phyloP scores from a whole-genome alignment of 805 yeast genomes.

The Naumovozyma castellii region DNA sequence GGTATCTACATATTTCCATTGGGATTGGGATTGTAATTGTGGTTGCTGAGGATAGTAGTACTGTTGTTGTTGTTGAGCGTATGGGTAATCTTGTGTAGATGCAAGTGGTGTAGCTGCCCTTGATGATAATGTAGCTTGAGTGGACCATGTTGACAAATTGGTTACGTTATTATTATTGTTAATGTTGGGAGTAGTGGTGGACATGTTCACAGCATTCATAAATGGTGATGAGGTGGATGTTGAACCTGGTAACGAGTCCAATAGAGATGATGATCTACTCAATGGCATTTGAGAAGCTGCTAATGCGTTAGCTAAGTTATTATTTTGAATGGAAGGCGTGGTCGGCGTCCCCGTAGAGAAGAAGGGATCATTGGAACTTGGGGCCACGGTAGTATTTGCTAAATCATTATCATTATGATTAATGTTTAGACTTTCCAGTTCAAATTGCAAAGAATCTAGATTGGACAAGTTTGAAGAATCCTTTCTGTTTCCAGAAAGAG shows the following conservation, averaged over 20 bases:
- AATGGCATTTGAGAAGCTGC: constrained; percentile 1
- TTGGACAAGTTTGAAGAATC: neutral
- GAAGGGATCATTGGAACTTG: neutral
- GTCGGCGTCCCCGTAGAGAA: neutral
- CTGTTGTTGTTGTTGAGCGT: neutral
- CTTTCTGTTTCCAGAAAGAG: neutral
- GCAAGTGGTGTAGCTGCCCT: neutral
- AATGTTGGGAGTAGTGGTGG: neutral
- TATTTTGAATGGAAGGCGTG: neutral
- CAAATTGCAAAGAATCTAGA: neutral
- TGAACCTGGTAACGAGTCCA: constrained; percentile 20
- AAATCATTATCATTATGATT: neutral
- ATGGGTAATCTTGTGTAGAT: too few relatives aligned
- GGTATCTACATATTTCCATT: constrained; percentile 72
- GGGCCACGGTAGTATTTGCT: too few relatives aligned
- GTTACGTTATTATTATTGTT: neutral
- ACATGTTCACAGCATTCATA: too few relatives aligned
- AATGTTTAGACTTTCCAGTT: neutral
- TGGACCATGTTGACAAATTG: neutral
- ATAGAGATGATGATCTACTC: constrained; percentile 16
- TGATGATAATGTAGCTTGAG: neutral
- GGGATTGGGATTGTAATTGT: constrained; percentile 23
- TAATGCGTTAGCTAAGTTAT: neutral
- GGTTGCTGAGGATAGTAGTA: neutral
- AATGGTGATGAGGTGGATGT: constrained; percentile 19